Percentiles rank a stretch among this genome's conserved stretches.
These are phyloP conservation scores for Trichoderma semiorbis DNA, from an alignment of 2,329 filamentous ascomycete genomes.

Conservation along the genomic window DNA sequence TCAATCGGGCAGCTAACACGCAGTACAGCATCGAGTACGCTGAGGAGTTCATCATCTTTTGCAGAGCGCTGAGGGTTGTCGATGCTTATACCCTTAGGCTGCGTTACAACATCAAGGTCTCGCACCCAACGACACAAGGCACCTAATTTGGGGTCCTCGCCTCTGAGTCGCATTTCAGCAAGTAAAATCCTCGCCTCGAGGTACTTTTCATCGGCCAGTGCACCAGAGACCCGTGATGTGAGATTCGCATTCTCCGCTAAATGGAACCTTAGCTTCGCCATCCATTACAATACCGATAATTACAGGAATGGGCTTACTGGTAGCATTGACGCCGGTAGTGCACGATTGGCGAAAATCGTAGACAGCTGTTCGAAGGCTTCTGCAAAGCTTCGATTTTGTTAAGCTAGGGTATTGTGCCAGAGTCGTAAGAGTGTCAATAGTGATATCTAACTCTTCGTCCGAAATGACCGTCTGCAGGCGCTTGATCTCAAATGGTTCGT, in stretches of 20 bases:
- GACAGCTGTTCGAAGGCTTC: slow-evolving; percentile 62
- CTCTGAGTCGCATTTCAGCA: slow-evolving; percentile 66
- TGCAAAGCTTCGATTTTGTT: slow-evolving; percentile 67
- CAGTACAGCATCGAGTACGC: slow-evolving; percentile 61
- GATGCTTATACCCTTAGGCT: slow-evolving; percentile 41
- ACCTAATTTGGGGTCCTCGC: slow-evolving; percentile 62
- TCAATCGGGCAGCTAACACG: slow-evolving; percentile 62
- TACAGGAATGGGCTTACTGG: slow-evolving; percentile 34
- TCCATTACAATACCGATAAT: background rate
- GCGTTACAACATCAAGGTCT: slow-evolving; percentile 65
- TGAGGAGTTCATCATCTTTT: slow-evolving; percentile 53
- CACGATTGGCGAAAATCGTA: slow-evolving; percentile 68
- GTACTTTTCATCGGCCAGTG: slow-evolving; percentile 62
- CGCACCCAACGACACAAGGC: slow-evolving; percentile 70
- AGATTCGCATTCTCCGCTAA: slow-evolving; percentile 54
- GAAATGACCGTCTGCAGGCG: slow-evolving; percentile 54
- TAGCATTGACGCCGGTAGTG: slow-evolving; percentile 61
- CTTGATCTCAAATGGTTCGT: slow-evolving; percentile 42
- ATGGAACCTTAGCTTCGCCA: background rate
- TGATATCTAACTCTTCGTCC: slow-evolving; percentile 63
- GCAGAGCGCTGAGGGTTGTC: slow-evolving; percentile 35
- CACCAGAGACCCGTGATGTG: slow-evolving; percentile 63
- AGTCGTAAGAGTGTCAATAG: slow-evolving; percentile 60
- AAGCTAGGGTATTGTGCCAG: slow-evolving; percentile 57
- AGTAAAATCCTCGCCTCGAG: slow-evolving; percentile 63